phyloP scores from a whole-genome alignment of 768 basidiomycete species.

The Suillus variegatus region DNA sequence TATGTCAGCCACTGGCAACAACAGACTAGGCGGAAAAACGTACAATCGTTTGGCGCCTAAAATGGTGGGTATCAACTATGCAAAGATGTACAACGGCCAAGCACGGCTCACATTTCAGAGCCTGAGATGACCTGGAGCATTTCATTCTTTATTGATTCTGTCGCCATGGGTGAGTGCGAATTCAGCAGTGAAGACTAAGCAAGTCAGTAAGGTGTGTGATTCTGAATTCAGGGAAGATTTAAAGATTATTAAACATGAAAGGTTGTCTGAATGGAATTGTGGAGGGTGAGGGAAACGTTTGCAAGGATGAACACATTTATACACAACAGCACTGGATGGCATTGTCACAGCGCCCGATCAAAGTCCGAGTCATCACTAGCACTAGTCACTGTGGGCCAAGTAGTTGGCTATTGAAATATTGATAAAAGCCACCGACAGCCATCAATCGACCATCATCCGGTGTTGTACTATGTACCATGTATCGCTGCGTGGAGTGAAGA shows the following conservation, averaged over 20 bases:
- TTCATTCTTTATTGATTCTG: not conserved
- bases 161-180: not conserved
- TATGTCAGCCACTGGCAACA: not conserved
- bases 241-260: not conserved
- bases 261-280: not conserved
- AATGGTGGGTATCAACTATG: not conserved
- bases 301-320: not conserved
- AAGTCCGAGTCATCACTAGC: not conserved
- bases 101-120: not conserved
- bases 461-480: too few species aligned
- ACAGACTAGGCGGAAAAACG: not conserved
- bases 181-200: not conserved
- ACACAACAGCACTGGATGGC: not conserved
- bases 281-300: too few species aligned
- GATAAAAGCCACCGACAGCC: not conserved
- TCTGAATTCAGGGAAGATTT: not conserved
- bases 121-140: not conserved
- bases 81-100: not conserved
- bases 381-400: not conserved
- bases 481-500: not conserved
- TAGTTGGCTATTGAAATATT: too few species aligned
- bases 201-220: not conserved
- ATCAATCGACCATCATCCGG: not conserved
- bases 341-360: not conserved
- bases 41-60: conserved; percentile 1